These are phyloP conservation scores for Diaporthe capsici DNA, from an alignment of 2,329 filamentous ascomycete genomes.

Conservation along the genomic window DNA sequence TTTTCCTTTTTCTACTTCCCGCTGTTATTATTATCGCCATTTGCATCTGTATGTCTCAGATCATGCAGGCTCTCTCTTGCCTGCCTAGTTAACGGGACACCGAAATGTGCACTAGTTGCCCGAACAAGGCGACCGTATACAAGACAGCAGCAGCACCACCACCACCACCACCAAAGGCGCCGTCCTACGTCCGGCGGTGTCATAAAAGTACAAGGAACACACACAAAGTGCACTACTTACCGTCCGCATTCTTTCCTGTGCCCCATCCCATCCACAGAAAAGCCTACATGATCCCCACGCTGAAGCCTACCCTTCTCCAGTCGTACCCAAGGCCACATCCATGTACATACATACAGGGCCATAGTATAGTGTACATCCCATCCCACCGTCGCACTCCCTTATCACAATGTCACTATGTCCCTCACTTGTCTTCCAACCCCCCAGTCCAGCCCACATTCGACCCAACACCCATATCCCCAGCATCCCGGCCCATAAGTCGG, in stretches of 20 bases:
- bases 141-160: neutral
- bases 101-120: neutral
- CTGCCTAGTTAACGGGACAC: neutral
- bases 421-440: neutral
- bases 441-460: neutral
- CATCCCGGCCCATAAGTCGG: constrained; percentile 26
- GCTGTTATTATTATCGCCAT: neutral
- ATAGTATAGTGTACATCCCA: neutral
- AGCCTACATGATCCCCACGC: constrained; percentile 13
- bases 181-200: neutral
- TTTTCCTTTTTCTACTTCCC: neutral
- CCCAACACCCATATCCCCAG: neutral
- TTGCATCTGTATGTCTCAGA: constrained; percentile 11
- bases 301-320: constrained; percentile 19
- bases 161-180: neutral
- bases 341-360: neutral
- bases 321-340: neutral
- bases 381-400: neutral
- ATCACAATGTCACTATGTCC: constrained; percentile 24
- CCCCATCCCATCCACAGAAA: constrained; percentile 3
- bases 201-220: constrained; percentile 10
- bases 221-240: neutral
- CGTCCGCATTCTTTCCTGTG: neutral
- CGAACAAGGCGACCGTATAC: neutral
- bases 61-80: constrained; percentile 4